Evolutionary conservation across 192 early-diverging fungal species (phyloP).

Genomic region (Coemansia sp.): DNA sequence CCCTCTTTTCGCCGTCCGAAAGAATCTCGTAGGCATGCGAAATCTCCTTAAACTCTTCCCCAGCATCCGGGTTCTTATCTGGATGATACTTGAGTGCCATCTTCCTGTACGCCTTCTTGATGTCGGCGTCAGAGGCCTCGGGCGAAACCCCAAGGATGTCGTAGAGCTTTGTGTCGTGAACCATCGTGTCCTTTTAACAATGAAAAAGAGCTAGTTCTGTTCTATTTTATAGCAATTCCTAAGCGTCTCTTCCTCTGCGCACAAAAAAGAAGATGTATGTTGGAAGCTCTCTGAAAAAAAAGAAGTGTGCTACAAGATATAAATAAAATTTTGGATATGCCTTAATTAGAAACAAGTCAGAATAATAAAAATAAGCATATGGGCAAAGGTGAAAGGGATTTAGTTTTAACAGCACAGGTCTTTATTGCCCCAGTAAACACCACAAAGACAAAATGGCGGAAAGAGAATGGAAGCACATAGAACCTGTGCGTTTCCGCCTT

Average conservation of each 20-base stretch:
- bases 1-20: slow-evolving; percentile 85
- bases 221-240: not conserved
- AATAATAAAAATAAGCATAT: too few species aligned
- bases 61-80: slow-evolving; percentile 80
- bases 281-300: too few species aligned
- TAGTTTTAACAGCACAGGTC: too few species aligned
- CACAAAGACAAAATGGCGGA: too few species aligned
- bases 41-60: slow-evolving; percentile 97
- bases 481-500: too few species aligned
- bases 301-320: too few species aligned
- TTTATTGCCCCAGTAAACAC: too few species aligned
- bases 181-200: slow-evolving; percentile 26
- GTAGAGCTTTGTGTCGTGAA: slow-evolving; percentile 89
- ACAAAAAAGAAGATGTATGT: too few species aligned
- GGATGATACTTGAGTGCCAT: slow-evolving; percentile 80
- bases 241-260: not conserved
- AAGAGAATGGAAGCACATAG: too few species aligned
- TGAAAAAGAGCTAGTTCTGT: not conserved
- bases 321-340: too few species aligned
- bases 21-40: slow-evolving; percentile 98
- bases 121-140: slow-evolving; percentile 71
- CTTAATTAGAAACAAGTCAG: too few species aligned
- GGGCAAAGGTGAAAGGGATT: too few species aligned
- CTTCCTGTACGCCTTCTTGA: slow-evolving; percentile 99
- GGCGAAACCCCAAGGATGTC: slow-evolving; percentile 84